Evolutionary conservation across 2,329 filamentous ascomycete genomes (phyloP), one percentile per base, ranked within the genome.

Genomic region (Westerdykella sp.): DNA sequence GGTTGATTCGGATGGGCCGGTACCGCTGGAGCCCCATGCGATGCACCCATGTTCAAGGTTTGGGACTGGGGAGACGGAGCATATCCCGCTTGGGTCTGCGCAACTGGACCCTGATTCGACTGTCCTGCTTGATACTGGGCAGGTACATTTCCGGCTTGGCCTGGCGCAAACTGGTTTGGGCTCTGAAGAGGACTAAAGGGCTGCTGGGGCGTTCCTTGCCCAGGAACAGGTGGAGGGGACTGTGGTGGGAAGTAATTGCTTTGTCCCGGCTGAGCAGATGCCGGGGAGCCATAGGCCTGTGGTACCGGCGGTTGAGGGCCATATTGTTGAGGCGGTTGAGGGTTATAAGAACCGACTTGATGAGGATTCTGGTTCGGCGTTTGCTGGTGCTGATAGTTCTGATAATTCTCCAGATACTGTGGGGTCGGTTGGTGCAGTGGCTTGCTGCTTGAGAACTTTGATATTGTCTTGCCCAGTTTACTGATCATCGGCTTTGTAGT

Each of bases 401-500:
- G 55, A 37, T 62, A 62, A 45, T 49, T 62, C 37, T 62, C 54
- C 6, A 59, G 40, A 45, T 64, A 55, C 40, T 59, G 58, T 5
- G 60, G 57, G 4, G 59, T 55, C 1, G 44, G 43, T 15, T 48
- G 48, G 9, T 46, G 39, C 5, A 53, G 21, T 11, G 51, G 55
- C 47, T 63, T 64, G 32, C 13, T 35, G 42, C 48, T 55, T 7
- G 57, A 53, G 18, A 65, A 42, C 45, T 59, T 62, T 7, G 60
- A 63, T 21, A 66, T 62, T 7, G 57, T 60, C 54, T 66, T 66
- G 36, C 58, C 54, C 32, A 66, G 39, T 46, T 65, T 66, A 43
- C 65, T 57, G 40, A 65, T 25, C 55, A 65, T 60, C 1, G 63
- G 63, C 47, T 65, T 66, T n/a, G 59, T 52, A 0, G 56, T 63